Evolutionary conservation across 2,329 filamentous ascomycete species (phyloP), one percentile per base, ranked within the genome.

Genomic region (Fusarium albidum): DNA sequence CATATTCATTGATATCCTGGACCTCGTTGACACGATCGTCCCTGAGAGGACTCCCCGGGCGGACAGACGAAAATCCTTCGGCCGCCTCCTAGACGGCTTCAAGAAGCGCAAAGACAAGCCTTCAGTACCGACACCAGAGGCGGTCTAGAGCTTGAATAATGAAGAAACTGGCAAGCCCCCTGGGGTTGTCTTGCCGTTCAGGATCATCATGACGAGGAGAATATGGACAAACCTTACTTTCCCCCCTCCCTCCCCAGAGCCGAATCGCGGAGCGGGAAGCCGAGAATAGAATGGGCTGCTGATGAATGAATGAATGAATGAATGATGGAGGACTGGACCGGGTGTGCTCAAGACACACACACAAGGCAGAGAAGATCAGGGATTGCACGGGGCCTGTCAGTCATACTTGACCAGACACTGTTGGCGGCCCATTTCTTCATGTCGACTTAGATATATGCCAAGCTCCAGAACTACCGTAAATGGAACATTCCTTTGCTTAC

Each of bases 1-100:
- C 56, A 58, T 52, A 26, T 67, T 66, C 37, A 67, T 67, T 42
- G 61, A 65, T 35, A 61, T 57, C 27, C 45, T 67, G 38, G 62
- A 67, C 18, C 62, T 60, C 10, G 64, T 67, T 37, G 64, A 67
- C 21, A 38, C 55, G 17, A 53, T 67, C 31, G 55, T 67, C 37
- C 55, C 55, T 37, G 57, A 67, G 38, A 52, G 50, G 15, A 34
- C 32, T 32, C 52, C 51, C 6, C 46, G 35, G 15, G 52, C 42
- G 32, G 45, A 52, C 27, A 57, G 57, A 49, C 58, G 50, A 35
- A 43, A 55, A 21, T 66, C 64, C 12, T 52, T 66, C 21, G 48
- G 59, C 29, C 62, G 57, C 14, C 48, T 66, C 5, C 45, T 66
- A 31, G 54, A 44, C 18, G 57, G 49, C 10, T 53, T 66, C 42